These are phyloP conservation scores for Oryza rufipogon DNA, from an alignment of 176 grass and related monocot genomes.

Conservation along the genomic window DNA sequence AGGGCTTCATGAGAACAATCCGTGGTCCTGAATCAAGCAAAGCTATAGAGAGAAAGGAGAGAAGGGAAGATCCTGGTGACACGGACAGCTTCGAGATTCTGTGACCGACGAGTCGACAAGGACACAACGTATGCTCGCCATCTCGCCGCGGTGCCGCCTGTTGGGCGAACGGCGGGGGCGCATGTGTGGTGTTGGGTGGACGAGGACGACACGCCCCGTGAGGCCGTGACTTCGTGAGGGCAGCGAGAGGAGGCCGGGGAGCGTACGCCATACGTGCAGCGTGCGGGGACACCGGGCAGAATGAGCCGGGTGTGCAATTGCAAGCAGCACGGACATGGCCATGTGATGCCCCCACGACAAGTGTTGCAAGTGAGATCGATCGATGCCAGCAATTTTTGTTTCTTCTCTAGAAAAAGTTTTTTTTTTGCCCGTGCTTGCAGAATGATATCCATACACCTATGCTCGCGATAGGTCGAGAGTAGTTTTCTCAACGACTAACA, in stretches of 20 bases:
- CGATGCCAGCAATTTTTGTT: neutral
- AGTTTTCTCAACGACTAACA: constrained; percentile 42
- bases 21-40: constrained; percentile 37
- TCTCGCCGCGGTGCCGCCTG: neutral
- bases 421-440: neutral
- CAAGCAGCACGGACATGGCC: neutral
- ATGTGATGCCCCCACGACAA: neutral
- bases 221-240: neutral
- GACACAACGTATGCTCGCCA: constrained; percentile 3
- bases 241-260: neutral
- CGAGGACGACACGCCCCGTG: neutral
- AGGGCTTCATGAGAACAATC: constrained; percentile 31
- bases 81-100: constrained; percentile 35
- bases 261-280: neutral
- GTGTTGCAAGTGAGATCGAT: too few species aligned
- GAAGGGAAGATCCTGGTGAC: constrained; percentile 22
- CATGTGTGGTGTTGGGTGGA: constrained; percentile 21
- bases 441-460: constrained; percentile 4
- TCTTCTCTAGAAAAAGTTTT: neutral
- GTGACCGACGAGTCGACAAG: constrained; percentile 35
- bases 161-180: neutral
- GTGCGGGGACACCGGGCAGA: neutral
- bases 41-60: neutral
- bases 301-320: neutral
- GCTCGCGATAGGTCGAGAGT: constrained; percentile 30